A percentile compares a stretch with the other conserved stretches of the same genome.
phyloP scores from a whole-genome alignment of 2,329 filamentous ascomycete species.

The Eutypella sp. region DNA sequence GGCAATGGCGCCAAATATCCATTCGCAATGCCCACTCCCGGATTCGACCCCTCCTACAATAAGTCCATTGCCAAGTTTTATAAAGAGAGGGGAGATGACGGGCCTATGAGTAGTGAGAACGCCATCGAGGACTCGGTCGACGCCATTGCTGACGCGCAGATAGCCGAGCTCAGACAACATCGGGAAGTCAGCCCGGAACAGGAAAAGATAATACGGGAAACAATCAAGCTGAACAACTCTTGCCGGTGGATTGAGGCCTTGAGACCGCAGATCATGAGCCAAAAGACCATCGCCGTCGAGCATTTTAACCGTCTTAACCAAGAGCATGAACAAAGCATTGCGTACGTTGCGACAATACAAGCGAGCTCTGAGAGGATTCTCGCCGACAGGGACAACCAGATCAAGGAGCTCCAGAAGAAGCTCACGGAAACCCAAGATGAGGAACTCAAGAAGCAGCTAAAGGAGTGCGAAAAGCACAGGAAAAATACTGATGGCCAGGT shows the following conservation, averaged over 20 bases:
- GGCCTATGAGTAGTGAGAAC: neutral
- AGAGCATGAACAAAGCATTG: constrained; percentile 14
- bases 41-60: constrained; percentile 9
- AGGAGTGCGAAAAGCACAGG: neutral
- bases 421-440: neutral
- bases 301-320: constrained; percentile 19
- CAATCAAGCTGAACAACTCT: constrained; percentile 5
- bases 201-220: constrained; percentile 8
- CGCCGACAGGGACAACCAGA: neutral
- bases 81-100: neutral
- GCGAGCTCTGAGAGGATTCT: neutral
- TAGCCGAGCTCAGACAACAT: constrained; percentile 7
- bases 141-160: constrained; percentile 8
- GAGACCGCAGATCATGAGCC: constrained; percentile 8
- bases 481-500: neutral
- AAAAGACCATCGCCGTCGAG: constrained; percentile 13
- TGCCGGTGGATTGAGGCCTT: constrained; percentile 15
- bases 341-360: constrained; percentile 7
- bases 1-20: neutral
- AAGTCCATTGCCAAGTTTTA: constrained; percentile 1
- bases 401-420: neutral
- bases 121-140: constrained; percentile 15
- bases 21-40: neutral
- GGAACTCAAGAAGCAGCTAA: neutral
- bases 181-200: constrained; percentile 6